Conservation (phyloP, 345 rosid genomes). For the Cardamine resedifolia region DNA sequence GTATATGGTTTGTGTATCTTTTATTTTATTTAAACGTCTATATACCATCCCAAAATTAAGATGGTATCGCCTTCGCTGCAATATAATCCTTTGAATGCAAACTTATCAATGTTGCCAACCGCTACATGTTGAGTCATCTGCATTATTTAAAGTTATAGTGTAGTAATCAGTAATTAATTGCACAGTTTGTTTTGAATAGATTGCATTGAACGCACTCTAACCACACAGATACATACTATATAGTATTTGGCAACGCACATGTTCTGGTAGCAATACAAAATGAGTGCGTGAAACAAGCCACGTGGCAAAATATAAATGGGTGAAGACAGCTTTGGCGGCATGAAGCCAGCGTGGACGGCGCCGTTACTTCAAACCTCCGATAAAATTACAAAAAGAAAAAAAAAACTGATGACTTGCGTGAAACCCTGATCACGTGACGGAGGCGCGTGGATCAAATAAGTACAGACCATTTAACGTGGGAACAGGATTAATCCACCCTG, state of each 20-base stretch:
- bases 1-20: not conserved
- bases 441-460: conserved; percentile 22
- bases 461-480: conserved; percentile 23
- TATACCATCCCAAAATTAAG: not conserved
- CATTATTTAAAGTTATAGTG: not conserved
- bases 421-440: conserved; percentile 25
- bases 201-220: conserved; percentile 25
- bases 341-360: conserved; percentile 28
- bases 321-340: conserved; percentile 32
- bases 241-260: conserved; percentile 14
- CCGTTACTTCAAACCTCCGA: conserved; percentile 15
- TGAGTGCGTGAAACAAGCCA: conserved; percentile 27
- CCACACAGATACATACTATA: not conserved
- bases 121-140: conserved; percentile 1
- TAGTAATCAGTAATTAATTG: conserved; percentile 7
- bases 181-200: not conserved
- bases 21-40: not conserved
- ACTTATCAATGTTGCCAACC: not conserved
- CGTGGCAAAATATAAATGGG: conserved; percentile 18
- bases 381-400: not conserved
- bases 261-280: not conserved
- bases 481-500: conserved; percentile 4
- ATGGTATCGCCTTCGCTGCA: not conserved
- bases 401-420: not conserved
- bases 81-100: conserved; percentile 1